Evolutionary conservation across 371 early-diverging fungal species (phyloP).

Genomic region (Rhizopus stolonifer): DNA sequence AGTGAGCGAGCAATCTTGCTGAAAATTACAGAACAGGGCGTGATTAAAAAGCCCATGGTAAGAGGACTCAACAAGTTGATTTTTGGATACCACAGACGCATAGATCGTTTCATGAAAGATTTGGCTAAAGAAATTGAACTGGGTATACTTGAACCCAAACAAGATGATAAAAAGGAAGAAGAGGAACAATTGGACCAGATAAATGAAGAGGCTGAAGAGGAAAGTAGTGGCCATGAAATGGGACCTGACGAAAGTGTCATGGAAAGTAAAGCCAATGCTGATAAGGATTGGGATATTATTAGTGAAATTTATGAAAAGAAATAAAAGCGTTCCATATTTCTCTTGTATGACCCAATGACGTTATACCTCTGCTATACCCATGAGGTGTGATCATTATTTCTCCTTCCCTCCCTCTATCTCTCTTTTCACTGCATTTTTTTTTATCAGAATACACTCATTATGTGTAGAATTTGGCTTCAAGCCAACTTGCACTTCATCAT

Average conservation of each 20-base stretch:
- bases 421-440: no score
- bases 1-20: constrained; percentile 6
- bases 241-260: constrained; percentile 22
- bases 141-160: constrained; percentile 11
- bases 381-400: no score
- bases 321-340: not conserved
- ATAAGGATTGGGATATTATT: constrained; percentile 30
- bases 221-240: constrained; percentile 11
- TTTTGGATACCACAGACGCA: constrained; percentile 36
- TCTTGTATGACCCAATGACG: not conserved
- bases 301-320: constrained; percentile 21
- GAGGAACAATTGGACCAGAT: not conserved
- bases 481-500: no score
- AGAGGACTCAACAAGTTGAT: constrained; percentile 30
- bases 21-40: constrained; percentile 38
- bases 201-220: constrained; percentile 6
- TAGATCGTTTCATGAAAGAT: constrained; percentile 41
- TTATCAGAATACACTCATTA: no score
- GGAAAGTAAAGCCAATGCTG: constrained; percentile 3
- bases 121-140: constrained; percentile 26
- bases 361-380: no score
- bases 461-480: no score
- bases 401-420: no score
- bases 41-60: constrained; percentile 36
- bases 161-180: constrained; percentile 8